Percentiles rank a stretch among this genome's conserved stretches.
These are phyloP conservation scores for Cyclotella sp. DNA, from an alignment of 108 stramenopile species.

Conservation along the genomic window DNA sequence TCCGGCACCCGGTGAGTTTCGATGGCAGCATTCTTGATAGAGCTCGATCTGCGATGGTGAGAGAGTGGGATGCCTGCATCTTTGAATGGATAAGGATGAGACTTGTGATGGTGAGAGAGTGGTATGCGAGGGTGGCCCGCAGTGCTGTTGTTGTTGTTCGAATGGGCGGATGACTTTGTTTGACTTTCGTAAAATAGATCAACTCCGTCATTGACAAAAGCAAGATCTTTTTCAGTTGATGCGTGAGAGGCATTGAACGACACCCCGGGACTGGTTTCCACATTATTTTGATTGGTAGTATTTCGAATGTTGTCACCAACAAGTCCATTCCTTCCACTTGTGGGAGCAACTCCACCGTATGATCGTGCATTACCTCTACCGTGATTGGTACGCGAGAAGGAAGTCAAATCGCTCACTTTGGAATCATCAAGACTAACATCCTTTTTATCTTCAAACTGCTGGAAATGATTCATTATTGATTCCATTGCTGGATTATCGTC, in stretches of 20 bases:
- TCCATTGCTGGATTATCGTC: not conserved
- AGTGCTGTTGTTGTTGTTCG: not conserved
- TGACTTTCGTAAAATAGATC: slow-evolving; percentile 28
- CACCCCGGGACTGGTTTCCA: slow-evolving; percentile 10
- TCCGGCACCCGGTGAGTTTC: not conserved
- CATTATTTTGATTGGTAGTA: not conserved
- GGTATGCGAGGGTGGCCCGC: slow-evolving; percentile 16
- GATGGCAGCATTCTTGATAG: not conserved
- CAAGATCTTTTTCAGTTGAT: slow-evolving; percentile 39
- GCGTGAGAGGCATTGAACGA: slow-evolving; percentile 25
- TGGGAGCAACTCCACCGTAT: not conserved
- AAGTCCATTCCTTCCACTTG: not conserved
- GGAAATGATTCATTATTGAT: slow-evolving; percentile 19
- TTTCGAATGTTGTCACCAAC: not conserved
- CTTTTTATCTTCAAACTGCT: not conserved
- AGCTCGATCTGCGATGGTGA: not conserved
- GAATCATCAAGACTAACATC: slow-evolving; percentile 1
- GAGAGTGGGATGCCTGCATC: not conserved
- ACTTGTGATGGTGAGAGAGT: slow-evolving; percentile 12
- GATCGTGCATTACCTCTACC: not conserved
- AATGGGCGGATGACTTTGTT: not conserved
- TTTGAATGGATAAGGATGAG: not conserved
- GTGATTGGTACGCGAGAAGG: not conserved
- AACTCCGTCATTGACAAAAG: slow-evolving; percentile 37
- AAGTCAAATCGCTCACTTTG: slow-evolving; percentile 9